phyloP scores from a whole-genome alignment of 2,329 filamentous ascomycete species.

The Fusarium sp. region DNA sequence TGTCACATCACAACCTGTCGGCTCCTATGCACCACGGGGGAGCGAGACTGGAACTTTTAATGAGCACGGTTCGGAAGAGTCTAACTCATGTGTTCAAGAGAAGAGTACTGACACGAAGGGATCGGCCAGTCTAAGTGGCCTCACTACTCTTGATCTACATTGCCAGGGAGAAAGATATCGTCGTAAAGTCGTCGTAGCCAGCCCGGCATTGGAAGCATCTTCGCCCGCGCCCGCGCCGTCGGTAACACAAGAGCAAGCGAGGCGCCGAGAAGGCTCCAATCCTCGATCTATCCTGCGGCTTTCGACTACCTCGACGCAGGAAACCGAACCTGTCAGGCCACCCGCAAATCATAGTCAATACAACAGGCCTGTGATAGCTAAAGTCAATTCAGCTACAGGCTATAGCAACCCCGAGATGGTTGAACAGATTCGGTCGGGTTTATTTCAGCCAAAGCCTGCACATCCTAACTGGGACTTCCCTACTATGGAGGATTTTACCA shows the following conservation, averaged over 20 bases:
- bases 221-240: constrained; percentile 45
- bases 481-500: constrained; percentile 42
- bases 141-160: neutral
- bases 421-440: constrained; percentile 43
- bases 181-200: constrained; percentile 48
- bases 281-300: constrained; percentile 50
- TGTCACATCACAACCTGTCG: neutral
- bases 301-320: constrained; percentile 18
- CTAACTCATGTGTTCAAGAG: neutral
- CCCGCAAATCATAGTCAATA: constrained; percentile 36
- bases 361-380: constrained; percentile 33
- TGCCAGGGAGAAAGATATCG: constrained; percentile 13
- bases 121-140: neutral
- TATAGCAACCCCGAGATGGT: constrained; percentile 33
- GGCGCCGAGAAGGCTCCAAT: constrained; percentile 44
- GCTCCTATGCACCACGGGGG: neutral
- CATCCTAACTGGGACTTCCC: constrained; percentile 29
- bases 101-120: neutral
- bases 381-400: neutral
- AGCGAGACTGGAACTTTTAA: neutral
- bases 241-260: constrained; percentile 49
- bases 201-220: constrained; percentile 37
- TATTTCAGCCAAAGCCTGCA: constrained; percentile 26
- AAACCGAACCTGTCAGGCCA: neutral
- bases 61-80: neutral